Conservation (phyloP, 129 eudicot genomes). For the Calendula officinalis region DNA sequence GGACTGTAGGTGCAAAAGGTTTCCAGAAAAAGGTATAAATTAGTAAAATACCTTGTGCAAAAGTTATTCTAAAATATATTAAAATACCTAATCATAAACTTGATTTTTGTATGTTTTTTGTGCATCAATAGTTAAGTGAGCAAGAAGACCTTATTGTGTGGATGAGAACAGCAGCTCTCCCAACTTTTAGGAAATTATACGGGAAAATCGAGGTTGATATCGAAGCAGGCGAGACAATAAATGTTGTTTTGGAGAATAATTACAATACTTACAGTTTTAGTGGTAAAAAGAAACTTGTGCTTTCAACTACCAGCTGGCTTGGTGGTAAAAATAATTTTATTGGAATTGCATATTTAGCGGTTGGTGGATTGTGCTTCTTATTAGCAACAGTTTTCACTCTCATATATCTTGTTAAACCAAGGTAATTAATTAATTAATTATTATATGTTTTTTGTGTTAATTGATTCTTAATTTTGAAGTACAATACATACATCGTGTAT, state of each 20-base stretch:
- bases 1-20: too few species aligned
- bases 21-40: too few species aligned
- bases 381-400: conserved; percentile 70
- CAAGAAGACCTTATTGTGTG: conserved; percentile 97
- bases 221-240: conserved; percentile 52
- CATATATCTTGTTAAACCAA: conserved; percentile 84
- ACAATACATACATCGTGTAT: too few species aligned
- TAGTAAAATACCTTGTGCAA: too few species aligned
- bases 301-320: conserved; percentile 93
- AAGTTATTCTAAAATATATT: too few species aligned
- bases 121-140: conserved; percentile 55
- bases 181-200: conserved; percentile 90
- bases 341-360: conserved; percentile 91
- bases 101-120: background rate
- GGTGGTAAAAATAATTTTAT: conserved; percentile 95
- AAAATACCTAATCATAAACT: conserved; percentile 1
- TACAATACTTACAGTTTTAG: conserved; percentile 91
- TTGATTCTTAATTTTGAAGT: too few species aligned
- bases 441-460: too few species aligned
- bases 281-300: conserved; percentile 96
- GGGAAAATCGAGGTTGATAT: conserved; percentile 92
- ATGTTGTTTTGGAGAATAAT: conserved; percentile 59
- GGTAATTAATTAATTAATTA: conserved; percentile 32
- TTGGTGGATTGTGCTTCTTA: conserved; percentile 83
- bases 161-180: conserved; percentile 99